Evolutionary conservation across 306 rosid genomes (phyloP).

Genomic region (Fragaria ananassa): DNA sequence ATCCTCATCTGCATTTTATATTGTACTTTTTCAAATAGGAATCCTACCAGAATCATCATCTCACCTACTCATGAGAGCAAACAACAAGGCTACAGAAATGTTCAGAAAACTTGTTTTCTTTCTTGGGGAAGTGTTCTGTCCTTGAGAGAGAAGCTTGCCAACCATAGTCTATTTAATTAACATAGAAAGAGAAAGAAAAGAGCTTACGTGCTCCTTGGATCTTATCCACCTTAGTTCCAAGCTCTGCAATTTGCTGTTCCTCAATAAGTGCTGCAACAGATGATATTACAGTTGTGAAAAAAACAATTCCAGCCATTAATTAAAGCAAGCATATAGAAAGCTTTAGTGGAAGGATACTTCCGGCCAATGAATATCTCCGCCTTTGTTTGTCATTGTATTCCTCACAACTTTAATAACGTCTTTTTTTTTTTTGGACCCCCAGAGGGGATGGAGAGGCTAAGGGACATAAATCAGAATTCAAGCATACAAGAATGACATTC

Average conservation of each 20-base stretch:
- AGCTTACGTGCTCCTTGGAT: conserved; percentile 74
- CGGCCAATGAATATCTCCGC: not conserved
- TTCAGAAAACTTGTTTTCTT: not conserved
- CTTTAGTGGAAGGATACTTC: not conserved
- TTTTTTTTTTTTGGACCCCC: not conserved
- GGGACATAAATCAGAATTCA: not conserved
- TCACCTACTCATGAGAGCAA: not conserved
- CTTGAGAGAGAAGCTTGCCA: not conserved
- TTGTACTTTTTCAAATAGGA: not conserved
- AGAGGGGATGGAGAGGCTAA: not conserved
- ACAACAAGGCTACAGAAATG: not conserved
- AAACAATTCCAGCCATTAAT: conserved; percentile 19
- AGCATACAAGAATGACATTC: not conserved
- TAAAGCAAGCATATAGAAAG: not conserved
- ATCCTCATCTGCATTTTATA: not conserved
- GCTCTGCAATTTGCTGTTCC: conserved; percentile 60
- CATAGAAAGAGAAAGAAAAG: conserved; percentile 24
- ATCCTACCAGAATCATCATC: not conserved
- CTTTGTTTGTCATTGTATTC: not conserved
- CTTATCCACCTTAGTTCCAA: conserved; percentile 63
- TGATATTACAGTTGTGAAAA: conserved; percentile 6
- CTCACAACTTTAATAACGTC: not conserved
- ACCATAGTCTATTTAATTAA: not conserved
- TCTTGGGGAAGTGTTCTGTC: not conserved
- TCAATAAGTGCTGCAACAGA: conserved; percentile 66